phyloP scores from a whole-genome alignment of 2,329 filamentous ascomycete genomes.

The Xylogone sp. region DNA sequence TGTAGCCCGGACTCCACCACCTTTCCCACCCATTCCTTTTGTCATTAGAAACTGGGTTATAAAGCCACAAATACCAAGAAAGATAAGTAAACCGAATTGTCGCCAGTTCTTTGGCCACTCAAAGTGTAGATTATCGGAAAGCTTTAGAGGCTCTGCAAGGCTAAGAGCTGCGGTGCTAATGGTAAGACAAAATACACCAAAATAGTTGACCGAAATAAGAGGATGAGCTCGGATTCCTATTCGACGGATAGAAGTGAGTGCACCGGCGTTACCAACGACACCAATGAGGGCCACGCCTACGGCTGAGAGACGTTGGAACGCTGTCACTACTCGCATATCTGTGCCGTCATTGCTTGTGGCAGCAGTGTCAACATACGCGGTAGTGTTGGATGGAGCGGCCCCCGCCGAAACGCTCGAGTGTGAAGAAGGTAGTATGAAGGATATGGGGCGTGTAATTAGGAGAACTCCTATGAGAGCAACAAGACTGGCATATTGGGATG shows the following conservation, averaged over 20 bases:
- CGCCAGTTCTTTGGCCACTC: conserved; percentile 36
- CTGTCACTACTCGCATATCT: conserved; percentile 31
- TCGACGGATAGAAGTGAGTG: conserved; percentile 74
- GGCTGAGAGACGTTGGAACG: conserved; percentile 48
- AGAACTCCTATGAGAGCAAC: conserved; percentile 77
- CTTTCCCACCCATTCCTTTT: conserved; percentile 50
- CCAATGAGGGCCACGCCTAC: conserved; percentile 71
- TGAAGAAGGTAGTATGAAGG: conserved; percentile 18
- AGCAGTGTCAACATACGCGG: not conserved
- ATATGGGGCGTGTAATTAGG: conserved; percentile 66
- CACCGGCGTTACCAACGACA: conserved; percentile 70
- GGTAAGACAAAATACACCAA: conserved; percentile 65
- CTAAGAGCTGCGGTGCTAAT: conserved; percentile 61
- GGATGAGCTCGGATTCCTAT: conserved; percentile 79
- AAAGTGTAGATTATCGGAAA: conserved; percentile 37
- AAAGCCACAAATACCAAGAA: conserved; percentile 73
- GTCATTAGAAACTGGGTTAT: conserved; percentile 85
- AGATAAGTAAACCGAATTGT: conserved; percentile 61
- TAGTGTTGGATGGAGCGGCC: conserved; percentile 4
- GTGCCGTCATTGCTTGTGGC: not conserved
- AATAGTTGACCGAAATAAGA: conserved; percentile 84
- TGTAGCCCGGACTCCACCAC: conserved; percentile 44
- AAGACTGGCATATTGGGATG: conserved; percentile 72
- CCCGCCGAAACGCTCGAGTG: not conserved
- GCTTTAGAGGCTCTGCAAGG: conserved; percentile 32